These are phyloP conservation scores for Penicillium sp. DNA, from an alignment of 2,329 filamentous ascomycete species.

Conservation along the genomic window DNA sequence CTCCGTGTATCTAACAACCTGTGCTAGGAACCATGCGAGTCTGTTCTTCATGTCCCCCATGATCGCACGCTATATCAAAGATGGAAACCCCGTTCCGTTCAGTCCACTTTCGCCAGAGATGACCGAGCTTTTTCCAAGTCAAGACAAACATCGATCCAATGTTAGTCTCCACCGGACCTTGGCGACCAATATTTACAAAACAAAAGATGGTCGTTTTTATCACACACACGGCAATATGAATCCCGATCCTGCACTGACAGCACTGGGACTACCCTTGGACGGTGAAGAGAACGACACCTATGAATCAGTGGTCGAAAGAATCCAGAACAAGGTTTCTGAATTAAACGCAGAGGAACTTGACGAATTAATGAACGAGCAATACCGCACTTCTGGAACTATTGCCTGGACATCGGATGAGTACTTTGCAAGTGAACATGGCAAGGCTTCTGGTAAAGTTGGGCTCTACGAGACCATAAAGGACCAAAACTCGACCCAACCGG, in stretches of 20 bases:
- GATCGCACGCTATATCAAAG: background rate
- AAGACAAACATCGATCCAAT: background rate
- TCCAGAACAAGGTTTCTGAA: background rate
- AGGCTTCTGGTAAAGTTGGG: background rate
- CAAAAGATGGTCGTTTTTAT: conserved; percentile 19
- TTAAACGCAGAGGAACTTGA: conserved; percentile 5
- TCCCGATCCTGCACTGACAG: conserved; percentile 1
- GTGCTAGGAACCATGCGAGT: conserved; percentile 1
- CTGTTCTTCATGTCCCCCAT: background rate
- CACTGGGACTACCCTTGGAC: conserved; percentile 1
- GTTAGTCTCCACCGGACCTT: background rate
- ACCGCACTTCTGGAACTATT: conserved; percentile 12
- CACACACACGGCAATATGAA: conserved; percentile 19
- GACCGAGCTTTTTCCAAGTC: background rate
- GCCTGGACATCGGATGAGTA: conserved; percentile 9
- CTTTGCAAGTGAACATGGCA: conserved; percentile 10
- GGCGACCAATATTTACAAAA: conserved; percentile 13
- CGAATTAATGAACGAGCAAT: conserved; percentile 8
- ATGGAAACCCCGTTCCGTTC: background rate
- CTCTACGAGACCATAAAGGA: background rate
- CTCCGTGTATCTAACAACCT: background rate
- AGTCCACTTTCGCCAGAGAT: background rate
- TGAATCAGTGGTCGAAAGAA: background rate
- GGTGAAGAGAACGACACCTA: background rate
- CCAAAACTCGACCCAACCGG: conserved; percentile 4